A percentile compares a stretch with the other conserved stretches of the same genome.
These are phyloP conservation scores for Cyberlindnera mycetangii DNA, from an alignment of 805 yeast genomes.

Conservation along the genomic window DNA sequence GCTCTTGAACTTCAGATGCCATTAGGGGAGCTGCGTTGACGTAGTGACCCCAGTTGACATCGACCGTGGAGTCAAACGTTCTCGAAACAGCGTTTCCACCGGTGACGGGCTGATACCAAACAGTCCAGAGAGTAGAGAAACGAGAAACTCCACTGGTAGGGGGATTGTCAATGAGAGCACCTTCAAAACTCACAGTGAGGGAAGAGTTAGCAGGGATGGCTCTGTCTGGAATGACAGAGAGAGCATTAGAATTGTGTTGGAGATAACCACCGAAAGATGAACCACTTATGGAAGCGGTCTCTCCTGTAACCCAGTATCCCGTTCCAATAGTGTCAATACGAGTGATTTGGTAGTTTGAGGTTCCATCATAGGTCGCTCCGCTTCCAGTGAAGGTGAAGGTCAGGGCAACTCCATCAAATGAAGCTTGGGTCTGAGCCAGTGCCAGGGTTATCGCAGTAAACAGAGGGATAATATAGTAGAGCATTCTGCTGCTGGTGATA, in stretches of 20 bases:
- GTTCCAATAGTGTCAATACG: conserved; percentile 2
- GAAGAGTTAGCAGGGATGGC: conserved; percentile 3
- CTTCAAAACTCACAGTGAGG: background rate
- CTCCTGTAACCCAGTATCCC: conserved; percentile 6
- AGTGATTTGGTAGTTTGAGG: background rate
- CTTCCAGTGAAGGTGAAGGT: background rate
- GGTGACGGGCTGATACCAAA: conserved; percentile 2
- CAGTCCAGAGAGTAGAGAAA: conserved; percentile 3
- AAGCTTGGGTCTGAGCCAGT: background rate
- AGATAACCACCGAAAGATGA: background rate
- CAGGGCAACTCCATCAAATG: background rate
- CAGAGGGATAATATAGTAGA: background rate
- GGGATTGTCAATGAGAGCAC: conserved; percentile 4
- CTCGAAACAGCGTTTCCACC: conserved; percentile 3
- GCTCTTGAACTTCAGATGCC: background rate
- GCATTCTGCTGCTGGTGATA: background rate
- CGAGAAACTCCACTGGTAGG: conserved; percentile 3
- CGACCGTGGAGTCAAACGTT: background rate
- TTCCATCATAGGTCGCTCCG: conserved; percentile 1
- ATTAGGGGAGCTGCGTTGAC: conserved; percentile 3
- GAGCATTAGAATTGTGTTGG: background rate
- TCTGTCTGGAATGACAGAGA: conserved; percentile 2
- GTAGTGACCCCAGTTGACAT: conserved; percentile 5
- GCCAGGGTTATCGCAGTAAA: background rate
- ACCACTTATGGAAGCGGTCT: background rate